A percentile compares a stretch with the other conserved stretches of the same genome.
Conservation (phyloP, 108 stramenopile genomes). For the Skeletonema tropicum region DNA sequence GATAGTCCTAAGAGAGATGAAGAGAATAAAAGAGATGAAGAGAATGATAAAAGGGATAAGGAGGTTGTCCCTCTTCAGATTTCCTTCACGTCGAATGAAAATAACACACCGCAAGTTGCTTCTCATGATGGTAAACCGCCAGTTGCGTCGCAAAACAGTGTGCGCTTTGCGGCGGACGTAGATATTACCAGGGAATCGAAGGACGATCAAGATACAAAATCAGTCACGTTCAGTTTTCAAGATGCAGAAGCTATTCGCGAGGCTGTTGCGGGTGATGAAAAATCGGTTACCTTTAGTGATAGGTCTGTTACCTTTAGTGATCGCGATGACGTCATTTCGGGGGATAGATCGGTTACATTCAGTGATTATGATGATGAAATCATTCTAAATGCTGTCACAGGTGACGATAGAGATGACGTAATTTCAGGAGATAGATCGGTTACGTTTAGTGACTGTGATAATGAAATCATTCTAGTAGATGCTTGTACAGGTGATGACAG, state of each 20-base stretch:
- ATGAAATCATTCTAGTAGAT: neutral
- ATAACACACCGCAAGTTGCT: neutral
- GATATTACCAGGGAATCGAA: neutral
- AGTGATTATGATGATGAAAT: neutral
- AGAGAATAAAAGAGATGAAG: neutral
- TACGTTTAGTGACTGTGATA: neutral
- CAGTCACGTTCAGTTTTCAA: neutral
- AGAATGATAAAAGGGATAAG: neutral
- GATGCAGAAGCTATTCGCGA: neutral
- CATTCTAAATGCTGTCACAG: neutral
- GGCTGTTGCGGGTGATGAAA: neutral
- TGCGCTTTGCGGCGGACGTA: constrained; percentile 6
- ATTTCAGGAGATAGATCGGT: neutral
- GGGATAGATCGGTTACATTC: neutral
- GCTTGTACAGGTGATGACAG: neutral
- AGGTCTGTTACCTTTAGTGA: neutral
- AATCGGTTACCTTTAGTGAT: neutral
- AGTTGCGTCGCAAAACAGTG: neutral
- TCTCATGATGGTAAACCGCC: neutral
- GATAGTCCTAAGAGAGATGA: neutral
- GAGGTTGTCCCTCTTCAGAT: constrained; percentile 18
- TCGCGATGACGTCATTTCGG: neutral
- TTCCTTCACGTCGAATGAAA: constrained; percentile 4
- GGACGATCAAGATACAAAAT: neutral
- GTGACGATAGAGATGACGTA: neutral